Evolutionary conservation across 768 basidiomycete genomes (phyloP), one percentile per base, ranked within the genome.

Genomic region (Auricularia sp.): DNA sequence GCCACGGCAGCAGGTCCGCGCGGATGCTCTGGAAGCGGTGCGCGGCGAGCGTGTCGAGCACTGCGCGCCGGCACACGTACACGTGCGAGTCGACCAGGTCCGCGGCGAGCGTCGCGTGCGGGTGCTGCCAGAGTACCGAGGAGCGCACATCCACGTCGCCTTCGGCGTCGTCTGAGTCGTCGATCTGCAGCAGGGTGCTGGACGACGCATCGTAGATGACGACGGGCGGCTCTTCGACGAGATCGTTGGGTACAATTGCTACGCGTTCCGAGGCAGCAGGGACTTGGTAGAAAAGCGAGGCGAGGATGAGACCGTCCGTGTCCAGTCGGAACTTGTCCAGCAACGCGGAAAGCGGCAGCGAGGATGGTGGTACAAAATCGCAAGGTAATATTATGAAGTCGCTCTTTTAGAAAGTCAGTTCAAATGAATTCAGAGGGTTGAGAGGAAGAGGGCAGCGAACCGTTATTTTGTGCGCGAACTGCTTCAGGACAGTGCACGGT

Each of bases 361-460:
- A 76, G 0, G 86, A 77, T 0, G 93, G 88, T 8, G 93, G 87
- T 23, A 93, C 81, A 61, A 97, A 91, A 73, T 98, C 95, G 71
- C 93, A 97, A 6, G 95, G 89, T 1, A 98, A 81, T 29, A 98
- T 74, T 47, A 97, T 83, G 73, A 97, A 95, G 74, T 97, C 95
- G 66, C 85, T 68, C 76, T 78, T 61, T 36, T 42, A 16, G 16
- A 33, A 23, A 44, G 47, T 65, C 21, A 65, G 64, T 59, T 21
- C n/a, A 14, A 39, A 43, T 42, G 64, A 0, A 14, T 23, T 56
- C 51, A 42, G 35, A 34, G 34, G 8, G 44, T 11, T 36, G 21
- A 14, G n/a, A 14, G 29, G 34, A 43, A 35, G 18, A 65, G 29
- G 29, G 29, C 29, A 29, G 29, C 73, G 36, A 47, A 76, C 85